Evolutionary conservation across 495 filamentous ascomycete genomes (phyloP), one percentile per base, ranked within the genome.

Genomic region (Jackrogersella minutella): DNA sequence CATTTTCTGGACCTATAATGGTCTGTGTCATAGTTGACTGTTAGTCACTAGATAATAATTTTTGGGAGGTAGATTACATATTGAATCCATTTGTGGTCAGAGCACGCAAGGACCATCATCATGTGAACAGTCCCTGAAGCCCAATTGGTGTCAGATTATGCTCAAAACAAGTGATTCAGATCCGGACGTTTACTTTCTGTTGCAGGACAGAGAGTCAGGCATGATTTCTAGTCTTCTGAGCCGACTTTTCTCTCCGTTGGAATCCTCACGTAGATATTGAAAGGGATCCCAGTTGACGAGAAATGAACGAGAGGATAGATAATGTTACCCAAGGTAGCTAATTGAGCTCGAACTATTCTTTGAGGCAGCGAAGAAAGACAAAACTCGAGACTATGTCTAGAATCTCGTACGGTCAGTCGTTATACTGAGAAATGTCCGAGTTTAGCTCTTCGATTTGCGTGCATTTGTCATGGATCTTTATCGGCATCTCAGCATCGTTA

Each of bases 381-480:
- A 58, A 58, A 7, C 26, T 21, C 9, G 39, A 24, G 14, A 58
- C 40, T 31, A 58, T 58, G 13, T 36, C 30, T 0, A 58, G 10
- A 1, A 34, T 36, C 14, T 58, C 41, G 17, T 58, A 58, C 8
- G 55, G 55, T 28, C 41, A 58, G 13, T 37, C 16, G 11, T 13
- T 17, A 24, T 47, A 10, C 3, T 41, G 40, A 14, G 26, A 26
- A 1, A 58, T 22, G 10, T 58, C 55, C 11, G 49, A 22, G 30
- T 4, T 24, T 14, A 58, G 26, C 13, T 47, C 40, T 16, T 47
- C 55, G 16, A 58, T 46, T 9, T 49, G 39, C 10, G 55, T 40
- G 16, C 55, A 58, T 21, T 6, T 10, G 24, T 58, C 55, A 26
- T 41, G 55, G 28, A 58, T 58, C 16, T 58, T 34, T 22, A 16